Base-by-base conservation (phyloP, 2,329 filamentous ascomycete species). In the Clonostachys solani region DNA sequence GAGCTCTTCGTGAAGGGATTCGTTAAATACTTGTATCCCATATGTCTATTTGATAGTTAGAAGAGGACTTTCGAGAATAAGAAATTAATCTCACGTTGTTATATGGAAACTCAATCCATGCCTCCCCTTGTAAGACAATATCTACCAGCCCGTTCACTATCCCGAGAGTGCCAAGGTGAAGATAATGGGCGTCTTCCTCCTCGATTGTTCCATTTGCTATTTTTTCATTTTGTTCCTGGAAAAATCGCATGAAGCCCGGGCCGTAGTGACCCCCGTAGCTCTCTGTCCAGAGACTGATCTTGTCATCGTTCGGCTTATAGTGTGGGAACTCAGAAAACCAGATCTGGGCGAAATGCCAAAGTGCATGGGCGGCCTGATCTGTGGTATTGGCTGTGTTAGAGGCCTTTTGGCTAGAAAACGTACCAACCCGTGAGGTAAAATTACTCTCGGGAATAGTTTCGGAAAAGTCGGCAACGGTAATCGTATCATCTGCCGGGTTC, bases 81-180 rank as follows among this genome's bases (percentile, higher is more conserved):
- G 23, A 29, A 29, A 29, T 29, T 9, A 29, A 10, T 10, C 53
- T 52, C 45, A 81, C 80, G 59, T 87, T 87, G 59, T 82, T 81
- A 50, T 75, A 73, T 2, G 78, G 76, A 59, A 83, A 83, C 10
- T 64, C 57, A 3, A 81, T 73, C 53, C 78, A 82, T 51, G 68
- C 78, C 13, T 77, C 73, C 15, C 71, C 72, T 60, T 89, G 83
- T 2, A 83, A 69, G 6, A 81, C 58, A 47, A 78, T 71, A 58
- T 90, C 87, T 18, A 89, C 67, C 50, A 83, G 78, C 10, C 85
- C 86, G 61, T 89, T 88, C 49, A 88, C 71, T 50, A 90, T 85
- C 34, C 85, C 84, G 1, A 90, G 65, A 0, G 84, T 80, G 16
- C 72, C 71, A 6, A 90, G 68, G 5, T 77, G 62, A 4, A 80